Base-by-base conservation (phyloP, 179 eudicot species). In the Spergularia azorica region DNA sequence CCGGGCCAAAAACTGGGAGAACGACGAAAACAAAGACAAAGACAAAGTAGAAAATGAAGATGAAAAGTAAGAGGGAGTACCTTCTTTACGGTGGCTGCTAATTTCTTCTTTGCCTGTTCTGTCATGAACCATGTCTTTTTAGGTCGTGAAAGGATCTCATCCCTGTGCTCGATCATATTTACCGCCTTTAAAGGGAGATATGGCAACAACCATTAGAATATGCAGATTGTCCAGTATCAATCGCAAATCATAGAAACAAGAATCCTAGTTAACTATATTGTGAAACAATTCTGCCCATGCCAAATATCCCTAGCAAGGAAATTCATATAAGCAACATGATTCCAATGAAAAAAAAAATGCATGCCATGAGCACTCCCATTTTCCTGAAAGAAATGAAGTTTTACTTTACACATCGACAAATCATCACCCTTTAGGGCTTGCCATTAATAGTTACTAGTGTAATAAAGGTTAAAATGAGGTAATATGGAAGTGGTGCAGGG, bases 41-140 rank as follows among this genome's bases (percentile, higher is more conserved):
- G 48, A 43, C 48, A 43, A 67, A 2, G 36, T n/a, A 10, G 46
- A 36, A 69, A 69, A 69, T 13, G 11, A 3, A 69, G 4, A 10
- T 18, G 59, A 50, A 38, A 21, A 55, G 17, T 6, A 55, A 71
- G 12, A 20, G 63, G 13, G 8, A 70, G 75, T 81, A 95, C 97
- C 97, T 90, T 89, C 55, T 84, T 78, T 54, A 79, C 89, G 68
- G 89, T 90, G 8, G 93, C 97, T 51, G 81, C 79, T 70, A 85
- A 83, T 74, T 83, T 93, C 81, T 95, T 95, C 81, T 95, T 95
- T 80, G 90, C 95, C 85, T 84, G 84, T 75, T 91, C 97, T 39
- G 97, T 91, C 13, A 85, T 86, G 77, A 93, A 93, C 99, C 99
- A 95, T 32, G 99, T 95, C 79, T 81, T 88, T 81, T 90, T 95